phyloP scores from a whole-genome alignment of 1,139 yeast genomes.

The Suhomyces coccinellae region DNA sequence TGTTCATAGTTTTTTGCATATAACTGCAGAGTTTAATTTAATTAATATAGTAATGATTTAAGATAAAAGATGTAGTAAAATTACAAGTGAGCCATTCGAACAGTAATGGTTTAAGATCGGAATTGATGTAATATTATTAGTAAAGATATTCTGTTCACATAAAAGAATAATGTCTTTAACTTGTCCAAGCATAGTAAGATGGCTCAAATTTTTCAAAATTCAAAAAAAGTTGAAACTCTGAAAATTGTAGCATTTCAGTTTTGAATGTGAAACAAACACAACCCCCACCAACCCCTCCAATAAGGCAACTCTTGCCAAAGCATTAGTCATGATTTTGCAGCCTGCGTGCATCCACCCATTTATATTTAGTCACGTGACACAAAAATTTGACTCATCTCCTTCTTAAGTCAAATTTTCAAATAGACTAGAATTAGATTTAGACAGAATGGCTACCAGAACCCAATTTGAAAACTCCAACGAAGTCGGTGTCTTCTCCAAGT shows the following conservation, averaged over 20 bases:
- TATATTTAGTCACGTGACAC: conserved; percentile 1
- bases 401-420: conserved; percentile 8
- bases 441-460: conserved; percentile 48
- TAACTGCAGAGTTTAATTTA: background rate
- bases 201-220: no score
- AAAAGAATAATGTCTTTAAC: no score
- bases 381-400: conserved; percentile 13
- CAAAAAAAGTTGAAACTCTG: background rate
- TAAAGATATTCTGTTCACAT: no score
- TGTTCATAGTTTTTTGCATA: background rate
- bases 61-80: background rate
- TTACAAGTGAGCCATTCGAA: no score
- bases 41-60: background rate
- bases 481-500: conserved; percentile 95
- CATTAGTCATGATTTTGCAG: no score
- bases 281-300: no score
- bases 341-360: background rate
- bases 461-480: conserved; percentile 97
- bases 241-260: no score
- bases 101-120: no score
- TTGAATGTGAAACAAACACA: no score
- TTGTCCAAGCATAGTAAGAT: no score
- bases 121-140: no score
- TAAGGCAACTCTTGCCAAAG: no score
- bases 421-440: background rate